A percentile compares a stretch with the other conserved stretches of the same genome.
phyloP scores from a whole-genome alignment of 2,329 filamentous ascomycete genomes.

The Parastagonospora nodorum region DNA sequence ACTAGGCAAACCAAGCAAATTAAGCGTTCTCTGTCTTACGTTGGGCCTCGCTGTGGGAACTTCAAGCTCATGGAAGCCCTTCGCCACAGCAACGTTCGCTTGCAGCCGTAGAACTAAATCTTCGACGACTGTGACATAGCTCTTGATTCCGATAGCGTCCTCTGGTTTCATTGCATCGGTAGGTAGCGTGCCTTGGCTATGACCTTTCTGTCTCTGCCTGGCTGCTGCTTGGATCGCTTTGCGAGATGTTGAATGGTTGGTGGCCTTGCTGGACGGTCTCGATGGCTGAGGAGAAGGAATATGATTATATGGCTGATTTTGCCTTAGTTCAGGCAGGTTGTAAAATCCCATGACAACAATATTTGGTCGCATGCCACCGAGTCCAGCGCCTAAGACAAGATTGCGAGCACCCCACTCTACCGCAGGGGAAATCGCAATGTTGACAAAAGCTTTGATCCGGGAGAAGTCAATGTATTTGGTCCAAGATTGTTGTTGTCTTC shows the following conservation, averaged over 20 bases:
- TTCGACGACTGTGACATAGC: slow-evolving; percentile 82
- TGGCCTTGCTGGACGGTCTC: slow-evolving; percentile 35
- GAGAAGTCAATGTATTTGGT: slow-evolving; percentile 86
- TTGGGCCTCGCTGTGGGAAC: slow-evolving; percentile 58
- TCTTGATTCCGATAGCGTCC: slow-evolving; percentile 69
- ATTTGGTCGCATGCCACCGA: slow-evolving; percentile 88
- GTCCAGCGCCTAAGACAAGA: slow-evolving; percentile 76
- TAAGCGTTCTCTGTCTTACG: slow-evolving; percentile 29
- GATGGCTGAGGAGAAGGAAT: slow-evolving; percentile 57
- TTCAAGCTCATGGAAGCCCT: slow-evolving; percentile 78
- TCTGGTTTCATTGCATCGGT: slow-evolving; percentile 73
- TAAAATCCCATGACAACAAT: slow-evolving; percentile 82
- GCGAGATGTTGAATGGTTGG: slow-evolving; percentile 31
- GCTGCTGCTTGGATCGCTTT: slow-evolving; percentile 42
- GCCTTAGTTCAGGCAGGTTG: slow-evolving; percentile 76
- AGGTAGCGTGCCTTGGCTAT: slow-evolving; percentile 65
- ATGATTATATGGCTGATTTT: slow-evolving; percentile 61
- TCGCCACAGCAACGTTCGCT: slow-evolving; percentile 83
- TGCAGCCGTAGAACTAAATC: slow-evolving; percentile 78
- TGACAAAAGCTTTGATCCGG: slow-evolving; percentile 86
- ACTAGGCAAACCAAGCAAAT: slow-evolving; percentile 27
- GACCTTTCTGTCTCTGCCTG: slow-evolving; percentile 53
- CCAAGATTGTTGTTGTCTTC: slow-evolving; percentile 80
- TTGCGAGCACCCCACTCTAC: slow-evolving; percentile 87
- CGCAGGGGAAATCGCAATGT: slow-evolving; percentile 80